Percentiles rank a stretch among this genome's conserved stretches.
Evolutionary conservation across 2,329 filamentous ascomycete genomes (phyloP).

Genomic region (Penicillium sp.): DNA sequence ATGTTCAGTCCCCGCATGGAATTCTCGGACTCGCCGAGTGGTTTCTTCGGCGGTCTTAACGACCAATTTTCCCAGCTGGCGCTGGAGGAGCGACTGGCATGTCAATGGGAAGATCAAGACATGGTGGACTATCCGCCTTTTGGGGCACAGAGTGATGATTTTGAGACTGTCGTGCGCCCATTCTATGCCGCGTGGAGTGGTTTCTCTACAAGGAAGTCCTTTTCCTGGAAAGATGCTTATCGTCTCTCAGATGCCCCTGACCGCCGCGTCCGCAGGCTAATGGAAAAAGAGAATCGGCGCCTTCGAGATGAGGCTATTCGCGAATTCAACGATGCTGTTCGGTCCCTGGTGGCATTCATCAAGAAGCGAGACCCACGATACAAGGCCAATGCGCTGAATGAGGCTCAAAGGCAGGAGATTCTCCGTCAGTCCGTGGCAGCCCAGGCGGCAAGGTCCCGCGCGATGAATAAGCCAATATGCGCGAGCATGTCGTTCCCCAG

Average conservation of each 20-base stretch:
- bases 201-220: constrained; percentile 80
- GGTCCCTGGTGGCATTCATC: constrained; percentile 79
- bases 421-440: constrained; percentile 73
- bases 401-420: constrained; percentile 72
- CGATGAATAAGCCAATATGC: constrained; percentile 70
- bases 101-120: constrained; percentile 60
- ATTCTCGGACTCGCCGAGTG: constrained; percentile 71
- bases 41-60: constrained; percentile 77
- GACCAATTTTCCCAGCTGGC: constrained; percentile 75
- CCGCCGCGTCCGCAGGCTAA: constrained; percentile 69
- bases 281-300: constrained; percentile 94
- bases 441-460: constrained; percentile 76
- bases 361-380: constrained; percentile 88
- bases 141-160: constrained; percentile 67
- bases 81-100: constrained; percentile 71
- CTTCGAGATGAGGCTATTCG: constrained; percentile 73
- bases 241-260: constrained; percentile 81
- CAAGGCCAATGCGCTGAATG: constrained; percentile 67
- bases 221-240: constrained; percentile 85
- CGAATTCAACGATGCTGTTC: constrained; percentile 89
- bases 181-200: constrained; percentile 79
- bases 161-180: constrained; percentile 67
- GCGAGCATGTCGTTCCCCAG: constrained; percentile 60
- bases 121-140: constrained; percentile 72
- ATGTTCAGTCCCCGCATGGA: constrained; percentile 73